Evolutionary conservation across 2,329 filamentous ascomycete genomes (phyloP).

Genomic region (Diplodia intermedia): DNA sequence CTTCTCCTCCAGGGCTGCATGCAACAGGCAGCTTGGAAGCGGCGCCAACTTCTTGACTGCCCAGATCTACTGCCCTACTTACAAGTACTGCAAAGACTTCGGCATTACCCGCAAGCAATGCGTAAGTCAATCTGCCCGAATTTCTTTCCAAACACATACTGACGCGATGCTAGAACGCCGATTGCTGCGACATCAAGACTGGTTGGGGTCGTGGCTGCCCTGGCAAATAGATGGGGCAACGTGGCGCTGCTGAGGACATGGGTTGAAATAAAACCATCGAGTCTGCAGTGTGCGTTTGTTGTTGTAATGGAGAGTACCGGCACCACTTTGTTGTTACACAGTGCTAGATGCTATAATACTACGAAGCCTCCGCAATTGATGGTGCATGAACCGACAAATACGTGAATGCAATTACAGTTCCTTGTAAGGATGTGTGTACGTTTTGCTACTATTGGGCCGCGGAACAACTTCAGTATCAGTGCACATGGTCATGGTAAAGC

Average conservation of each 20-base stretch:
- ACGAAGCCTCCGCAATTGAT: too few relatives aligned
- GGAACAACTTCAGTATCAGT: too few relatives aligned
- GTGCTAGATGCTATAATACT: too few relatives aligned
- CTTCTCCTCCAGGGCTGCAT: neutral
- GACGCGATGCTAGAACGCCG: neutral
- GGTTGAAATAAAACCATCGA: neutral
- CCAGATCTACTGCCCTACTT: neutral
- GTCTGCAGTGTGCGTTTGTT: too few relatives aligned
- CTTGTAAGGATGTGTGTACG: too few relatives aligned
- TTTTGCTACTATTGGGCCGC: too few relatives aligned
- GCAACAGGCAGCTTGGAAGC: neutral
- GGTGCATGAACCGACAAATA: too few relatives aligned
- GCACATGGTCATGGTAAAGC: too few relatives aligned
- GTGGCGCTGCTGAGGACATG: neutral
- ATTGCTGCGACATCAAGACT: slow-evolving; percentile 2
- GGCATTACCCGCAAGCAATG: neutral
- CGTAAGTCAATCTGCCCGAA: neutral
- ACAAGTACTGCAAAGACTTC: neutral
- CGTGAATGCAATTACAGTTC: too few relatives aligned
- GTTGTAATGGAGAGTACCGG: too few relatives aligned
- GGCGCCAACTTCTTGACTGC: neutral
- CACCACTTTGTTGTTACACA: too few relatives aligned
- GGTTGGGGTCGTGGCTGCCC: neutral
- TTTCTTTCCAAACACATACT: neutral
- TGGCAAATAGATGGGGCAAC: neutral